phyloP scores from a whole-genome alignment of 495 filamentous ascomycete species.

The Xylaria nigripes region DNA sequence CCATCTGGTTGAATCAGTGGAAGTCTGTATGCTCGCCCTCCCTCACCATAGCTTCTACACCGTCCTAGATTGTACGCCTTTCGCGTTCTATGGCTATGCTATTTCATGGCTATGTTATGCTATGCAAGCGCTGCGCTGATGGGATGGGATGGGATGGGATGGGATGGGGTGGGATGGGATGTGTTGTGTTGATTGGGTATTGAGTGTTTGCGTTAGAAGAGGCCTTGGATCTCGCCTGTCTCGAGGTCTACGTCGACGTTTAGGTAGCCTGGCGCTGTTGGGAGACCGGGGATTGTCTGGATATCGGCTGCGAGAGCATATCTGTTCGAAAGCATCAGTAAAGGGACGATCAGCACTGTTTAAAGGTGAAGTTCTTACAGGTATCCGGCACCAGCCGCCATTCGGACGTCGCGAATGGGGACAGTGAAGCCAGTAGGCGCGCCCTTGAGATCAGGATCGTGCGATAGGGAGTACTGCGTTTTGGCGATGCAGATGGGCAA shows the following conservation, averaged over 20 bases:
- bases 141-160: too few species aligned
- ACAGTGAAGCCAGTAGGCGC: constrained; percentile 95
- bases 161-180: too few species aligned
- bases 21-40: neutral
- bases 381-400: constrained; percentile 91
- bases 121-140: too few species aligned
- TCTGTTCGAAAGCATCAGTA: constrained; percentile 32
- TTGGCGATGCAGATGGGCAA: constrained; percentile 95
- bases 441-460: constrained; percentile 89
- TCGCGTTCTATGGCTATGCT: too few species aligned
- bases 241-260: constrained; percentile 92
- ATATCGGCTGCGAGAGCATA: constrained; percentile 96
- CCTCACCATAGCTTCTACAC: too few species aligned
- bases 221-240: constrained; percentile 90
- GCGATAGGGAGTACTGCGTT: constrained; percentile 94
- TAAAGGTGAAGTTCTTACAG: constrained; percentile 45
- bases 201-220: constrained; percentile 55
- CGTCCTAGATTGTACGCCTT: too few species aligned
- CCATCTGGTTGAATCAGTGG: constrained; percentile 11
- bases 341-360: neutral
- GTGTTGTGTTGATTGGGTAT: too few species aligned
- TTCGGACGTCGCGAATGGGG: constrained; percentile 84
- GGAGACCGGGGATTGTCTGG: constrained; percentile 93
- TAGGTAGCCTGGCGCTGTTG: constrained; percentile 90
- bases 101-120: too few species aligned